Conservation (phyloP, 2,329 filamentous ascomycete genomes). For the Colletotrichum acutatum region DNA sequence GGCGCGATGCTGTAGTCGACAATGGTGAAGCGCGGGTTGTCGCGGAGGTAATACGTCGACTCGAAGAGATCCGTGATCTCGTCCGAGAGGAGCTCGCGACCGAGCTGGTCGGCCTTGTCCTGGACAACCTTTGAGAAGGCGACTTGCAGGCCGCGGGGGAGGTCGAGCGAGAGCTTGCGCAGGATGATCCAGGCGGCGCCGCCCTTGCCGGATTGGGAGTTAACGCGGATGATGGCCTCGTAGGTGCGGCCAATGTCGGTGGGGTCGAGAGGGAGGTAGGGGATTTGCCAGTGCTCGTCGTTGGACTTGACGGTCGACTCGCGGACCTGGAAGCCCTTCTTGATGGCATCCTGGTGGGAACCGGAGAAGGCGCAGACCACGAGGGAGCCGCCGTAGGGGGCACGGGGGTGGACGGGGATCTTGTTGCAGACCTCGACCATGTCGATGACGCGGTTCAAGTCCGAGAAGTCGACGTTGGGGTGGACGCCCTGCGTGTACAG, state of each 20-base stretch:
- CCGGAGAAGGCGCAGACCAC: conserved; percentile 95
- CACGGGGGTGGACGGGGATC: conserved; percentile 89
- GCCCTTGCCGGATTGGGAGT: conserved; percentile 95
- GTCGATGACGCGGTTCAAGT: conserved; percentile 87
- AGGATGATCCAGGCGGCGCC: conserved; percentile 95
- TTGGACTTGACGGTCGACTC: conserved; percentile 67
- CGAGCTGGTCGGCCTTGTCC: conserved; percentile 79
- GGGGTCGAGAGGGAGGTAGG: conserved; percentile 93
- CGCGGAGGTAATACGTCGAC: conserved; percentile 84
- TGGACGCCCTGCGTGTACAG: conserved; percentile 93
- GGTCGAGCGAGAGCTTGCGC: conserved; percentile 87
- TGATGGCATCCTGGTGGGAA: conserved; percentile 95
- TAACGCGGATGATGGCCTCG: conserved; percentile 97
- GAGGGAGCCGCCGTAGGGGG: conserved; percentile 90
- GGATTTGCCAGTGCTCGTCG: conserved; percentile 78
- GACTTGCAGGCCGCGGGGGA: conserved; percentile 91
- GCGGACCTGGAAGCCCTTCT: conserved; percentile 85
- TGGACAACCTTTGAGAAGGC: conserved; percentile 93
- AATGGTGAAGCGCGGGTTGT: conserved; percentile 85
- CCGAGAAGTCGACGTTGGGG: conserved; percentile 89
- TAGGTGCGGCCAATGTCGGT: conserved; percentile 96
- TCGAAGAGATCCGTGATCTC: conserved; percentile 94
- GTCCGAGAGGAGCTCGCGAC: conserved; percentile 82
- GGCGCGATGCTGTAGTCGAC: conserved; percentile 92
- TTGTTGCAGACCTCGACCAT: conserved; percentile 93